Evolutionary conservation across 2,329 filamentous ascomycete species (phyloP), one percentile per base, ranked within the genome.

Genomic region (Macroventuria anomochaeta): DNA sequence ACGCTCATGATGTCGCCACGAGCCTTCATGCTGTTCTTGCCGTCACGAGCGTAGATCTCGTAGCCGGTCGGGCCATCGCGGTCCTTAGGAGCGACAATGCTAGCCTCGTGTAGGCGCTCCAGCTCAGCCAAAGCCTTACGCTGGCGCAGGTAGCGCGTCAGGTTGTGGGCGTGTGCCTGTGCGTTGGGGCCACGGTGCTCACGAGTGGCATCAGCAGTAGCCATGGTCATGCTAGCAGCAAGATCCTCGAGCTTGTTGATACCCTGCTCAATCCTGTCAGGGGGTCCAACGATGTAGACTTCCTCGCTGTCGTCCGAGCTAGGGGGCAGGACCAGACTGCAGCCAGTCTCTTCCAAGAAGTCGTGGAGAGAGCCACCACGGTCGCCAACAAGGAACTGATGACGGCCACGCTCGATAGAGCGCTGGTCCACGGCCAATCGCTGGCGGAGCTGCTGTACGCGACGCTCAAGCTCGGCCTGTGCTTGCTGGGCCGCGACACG

Each of bases 371-470:
- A 87, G 57, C 90, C 84, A 57, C 90, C 92, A 57, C 88, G 85
- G 57, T 93, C 87, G 44, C 93, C 93, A 59, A 96, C 87, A 69
- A 99, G 95, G 80, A 97, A 97, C 73, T 96, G 93, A 73, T 97
- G 95, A 44, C 91, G 87, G 41, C 91, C 91, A 58, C 88, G 88
- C 74, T 93, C 89, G 64, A 97, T 91, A 5, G 88, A 85, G 34
- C 92, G 80, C 74, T 96, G 88, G 64, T 95, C 86, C 41, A 95
- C 80, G 34, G 88, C 85, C 42, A 97, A 80, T 71, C 90, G 86
- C 54, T 85, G 85, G 62, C 88, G 86, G 18, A 99, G 83, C 69
- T 93, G 84, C 57, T 88, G 85, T 6, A 87, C 91, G 53, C 88
- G 85, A 41, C 86, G 86, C 75, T 97, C 92, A 61, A 97, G 89